Percentiles rank a stretch among this genome's conserved stretches.
These are phyloP conservation scores for Debaryomyces robertsiae DNA, from an alignment of 1,139 yeast genomes.

Conservation along the genomic window DNA sequence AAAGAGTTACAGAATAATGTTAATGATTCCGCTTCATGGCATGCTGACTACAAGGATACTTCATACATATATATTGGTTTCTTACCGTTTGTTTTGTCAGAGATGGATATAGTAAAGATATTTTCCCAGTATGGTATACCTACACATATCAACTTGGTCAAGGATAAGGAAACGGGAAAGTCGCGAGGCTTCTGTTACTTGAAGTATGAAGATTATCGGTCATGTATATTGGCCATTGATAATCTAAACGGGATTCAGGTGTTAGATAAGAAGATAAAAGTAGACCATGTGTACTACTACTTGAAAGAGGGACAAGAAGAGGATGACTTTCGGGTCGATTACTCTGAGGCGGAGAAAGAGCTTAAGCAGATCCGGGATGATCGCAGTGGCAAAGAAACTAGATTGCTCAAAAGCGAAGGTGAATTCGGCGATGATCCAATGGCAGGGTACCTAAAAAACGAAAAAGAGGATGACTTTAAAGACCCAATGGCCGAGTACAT, in stretches of 20 bases:
- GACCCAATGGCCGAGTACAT: conserved; percentile 22
- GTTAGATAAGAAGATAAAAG: conserved; percentile 59
- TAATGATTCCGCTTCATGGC: conserved; percentile 79
- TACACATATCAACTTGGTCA: conserved; percentile 69
- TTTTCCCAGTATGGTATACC: conserved; percentile 94
- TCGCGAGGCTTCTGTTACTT: conserved; percentile 80
- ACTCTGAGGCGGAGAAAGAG: conserved; percentile 25
- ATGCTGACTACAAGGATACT: conserved; percentile 76
- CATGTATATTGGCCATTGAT: conserved; percentile 85
- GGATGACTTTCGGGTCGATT: conserved; percentile 41
- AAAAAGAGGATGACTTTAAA: conserved; percentile 18
- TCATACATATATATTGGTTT: conserved; percentile 65
- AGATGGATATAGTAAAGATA: conserved; percentile 72
- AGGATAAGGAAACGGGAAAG: conserved; percentile 68
- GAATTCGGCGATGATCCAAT: conserved; percentile 18
- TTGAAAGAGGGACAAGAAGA: conserved; percentile 56
- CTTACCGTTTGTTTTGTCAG: conserved; percentile 64
- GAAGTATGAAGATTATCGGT: conserved; percentile 79
- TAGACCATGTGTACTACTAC: conserved; percentile 75
- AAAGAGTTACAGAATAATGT: conserved; percentile 67
- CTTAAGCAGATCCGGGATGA: conserved; percentile 15
- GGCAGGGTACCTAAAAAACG: conserved; percentile 8
- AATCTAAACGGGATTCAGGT: conserved; percentile 75
- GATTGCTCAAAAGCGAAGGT: conserved; percentile 2
- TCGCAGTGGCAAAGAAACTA: conserved; percentile 4